Percentiles rank a stretch among this genome's conserved stretches.
phyloP scores from a whole-genome alignment of 208 protist genomes.

The Lotmaria passim region DNA sequence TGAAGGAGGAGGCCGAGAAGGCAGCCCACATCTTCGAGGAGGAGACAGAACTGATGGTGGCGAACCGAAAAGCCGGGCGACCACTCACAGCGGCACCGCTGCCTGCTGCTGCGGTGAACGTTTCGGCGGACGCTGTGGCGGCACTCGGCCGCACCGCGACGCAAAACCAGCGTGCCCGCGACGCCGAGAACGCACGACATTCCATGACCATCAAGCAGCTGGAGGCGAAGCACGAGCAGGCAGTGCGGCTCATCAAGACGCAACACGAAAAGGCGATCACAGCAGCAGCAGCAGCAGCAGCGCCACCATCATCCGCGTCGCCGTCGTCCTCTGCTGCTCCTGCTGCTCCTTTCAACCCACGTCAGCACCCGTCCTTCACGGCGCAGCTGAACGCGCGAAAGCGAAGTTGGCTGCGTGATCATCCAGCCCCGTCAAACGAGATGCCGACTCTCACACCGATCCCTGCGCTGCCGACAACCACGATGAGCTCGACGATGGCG shows the following conservation, averaged over 20 bases:
- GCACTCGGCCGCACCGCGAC: constrained; percentile 27
- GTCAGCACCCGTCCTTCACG: constrained; percentile 37
- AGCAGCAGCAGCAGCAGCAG: not conserved
- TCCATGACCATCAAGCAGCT: constrained; percentile 48
- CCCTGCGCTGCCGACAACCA: constrained; percentile 31
- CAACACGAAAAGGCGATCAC: constrained; percentile 38
- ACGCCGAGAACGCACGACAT: constrained; percentile 42
- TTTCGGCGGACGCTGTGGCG: constrained; percentile 30
- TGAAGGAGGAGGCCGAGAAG: constrained; percentile 30
- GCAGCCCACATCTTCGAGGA: constrained; percentile 37
- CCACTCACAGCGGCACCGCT: constrained; percentile 19
- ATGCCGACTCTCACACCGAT: constrained; percentile 40
- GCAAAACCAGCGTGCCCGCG: constrained; percentile 39
- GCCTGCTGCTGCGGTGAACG: constrained; percentile 7
- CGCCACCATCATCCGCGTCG: too few relatives aligned
- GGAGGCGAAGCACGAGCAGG: constrained; percentile 55
- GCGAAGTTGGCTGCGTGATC: constrained; percentile 45
- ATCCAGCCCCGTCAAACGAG: constrained; percentile 44
- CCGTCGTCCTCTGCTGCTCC: too few relatives aligned
- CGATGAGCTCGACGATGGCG: constrained; percentile 35
- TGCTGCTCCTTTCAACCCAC: constrained; percentile 41
- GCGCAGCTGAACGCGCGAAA: constrained; percentile 42
- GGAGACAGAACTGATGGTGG: constrained; percentile 47
- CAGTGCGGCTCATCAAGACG: constrained; percentile 42
- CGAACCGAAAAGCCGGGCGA: constrained; percentile 20